Percentiles rank a stretch among this genome's conserved stretches.
Conservation (phyloP, 1,284 basidiomycete genomes). For the Naganishia sp. region DNA sequence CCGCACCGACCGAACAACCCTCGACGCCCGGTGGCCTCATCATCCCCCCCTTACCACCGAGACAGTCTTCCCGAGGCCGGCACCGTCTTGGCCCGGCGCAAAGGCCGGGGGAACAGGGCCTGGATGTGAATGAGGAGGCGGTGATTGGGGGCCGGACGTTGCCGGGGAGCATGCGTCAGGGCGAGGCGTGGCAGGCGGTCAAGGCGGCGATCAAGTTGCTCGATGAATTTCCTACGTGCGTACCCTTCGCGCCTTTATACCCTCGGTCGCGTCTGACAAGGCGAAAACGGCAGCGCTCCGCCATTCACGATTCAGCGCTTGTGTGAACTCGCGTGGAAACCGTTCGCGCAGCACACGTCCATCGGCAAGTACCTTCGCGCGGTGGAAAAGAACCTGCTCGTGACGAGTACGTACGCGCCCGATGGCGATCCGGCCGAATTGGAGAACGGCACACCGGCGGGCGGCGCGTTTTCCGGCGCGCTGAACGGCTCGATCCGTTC, state of each 20-base stretch:
- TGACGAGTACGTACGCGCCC: slow-evolving; percentile 64
- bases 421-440: neutral
- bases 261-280: too few species aligned
- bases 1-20: slow-evolving; percentile 41
- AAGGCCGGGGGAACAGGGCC: neutral
- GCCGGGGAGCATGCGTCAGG: slow-evolving; percentile 55
- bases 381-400: slow-evolving; percentile 77
- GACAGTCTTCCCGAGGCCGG: neutral
- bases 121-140: slow-evolving; percentile 46
- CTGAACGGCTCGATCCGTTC: slow-evolving; percentile 3
- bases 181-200: slow-evolving; percentile 66
- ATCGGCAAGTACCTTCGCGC: slow-evolving; percentile 90
- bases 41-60: slow-evolving; percentile 73
- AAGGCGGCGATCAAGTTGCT: slow-evolving; percentile 65
- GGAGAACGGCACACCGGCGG: neutral
- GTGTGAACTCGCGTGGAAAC: slow-evolving; percentile 76
- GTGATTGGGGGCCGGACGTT: slow-evolving; percentile 60
- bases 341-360: slow-evolving; percentile 70
- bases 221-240: slow-evolving; percentile 64
- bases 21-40: slow-evolving; percentile 65
- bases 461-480: neutral
- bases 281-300: too few species aligned
- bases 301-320: slow-evolving; percentile 93
- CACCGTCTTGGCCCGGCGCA: too few species aligned
- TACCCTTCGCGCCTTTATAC: too few species aligned